phyloP scores from a whole-genome alignment of 768 basidiomycete species.

The Xanthoconium stramineum region DNA sequence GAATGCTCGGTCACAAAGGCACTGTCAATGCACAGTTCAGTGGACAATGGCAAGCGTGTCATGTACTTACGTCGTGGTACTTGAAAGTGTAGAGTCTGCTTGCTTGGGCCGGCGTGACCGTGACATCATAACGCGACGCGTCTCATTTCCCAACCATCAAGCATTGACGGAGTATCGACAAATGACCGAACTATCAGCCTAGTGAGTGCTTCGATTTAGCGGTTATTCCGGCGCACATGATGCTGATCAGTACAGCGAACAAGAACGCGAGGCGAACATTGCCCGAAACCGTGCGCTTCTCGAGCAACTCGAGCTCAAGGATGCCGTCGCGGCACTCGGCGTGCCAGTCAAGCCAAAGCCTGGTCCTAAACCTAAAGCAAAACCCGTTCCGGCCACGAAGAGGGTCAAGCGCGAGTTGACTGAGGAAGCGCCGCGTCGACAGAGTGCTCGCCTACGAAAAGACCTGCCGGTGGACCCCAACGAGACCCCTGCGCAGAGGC shows the following conservation, averaged over 20 bases:
- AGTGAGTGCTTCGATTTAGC: slow-evolving; percentile 35
- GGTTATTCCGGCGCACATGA: not conserved
- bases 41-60: too few species aligned
- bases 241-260: slow-evolving; percentile 41
- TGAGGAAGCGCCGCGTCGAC: slow-evolving; percentile 53
- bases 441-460: slow-evolving; percentile 59
- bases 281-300: slow-evolving; percentile 75
- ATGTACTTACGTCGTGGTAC: too few species aligned
- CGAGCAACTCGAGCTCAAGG: slow-evolving; percentile 65
- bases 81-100: too few species aligned
- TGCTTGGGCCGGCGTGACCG: slow-evolving; percentile 15
- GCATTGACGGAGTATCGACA: too few species aligned
- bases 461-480: slow-evolving; percentile 47
- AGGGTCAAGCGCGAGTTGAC: slow-evolving; percentile 48
- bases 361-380: slow-evolving; percentile 42
- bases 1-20: too few species aligned
- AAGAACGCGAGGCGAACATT: slow-evolving; percentile 77
- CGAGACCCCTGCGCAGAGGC: slow-evolving; percentile 62
- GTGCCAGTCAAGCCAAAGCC: slow-evolving; percentile 40
- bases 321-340: slow-evolving; percentile 48
- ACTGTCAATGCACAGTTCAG: too few species aligned
- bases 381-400: slow-evolving; percentile 60
- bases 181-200: slow-evolving; percentile 50
- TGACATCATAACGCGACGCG: slow-evolving; percentile 34
- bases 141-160: not conserved